Evolutionary conservation across 805 yeast species (phyloP).

Genomic region (Diddensiella transvaalensis): DNA sequence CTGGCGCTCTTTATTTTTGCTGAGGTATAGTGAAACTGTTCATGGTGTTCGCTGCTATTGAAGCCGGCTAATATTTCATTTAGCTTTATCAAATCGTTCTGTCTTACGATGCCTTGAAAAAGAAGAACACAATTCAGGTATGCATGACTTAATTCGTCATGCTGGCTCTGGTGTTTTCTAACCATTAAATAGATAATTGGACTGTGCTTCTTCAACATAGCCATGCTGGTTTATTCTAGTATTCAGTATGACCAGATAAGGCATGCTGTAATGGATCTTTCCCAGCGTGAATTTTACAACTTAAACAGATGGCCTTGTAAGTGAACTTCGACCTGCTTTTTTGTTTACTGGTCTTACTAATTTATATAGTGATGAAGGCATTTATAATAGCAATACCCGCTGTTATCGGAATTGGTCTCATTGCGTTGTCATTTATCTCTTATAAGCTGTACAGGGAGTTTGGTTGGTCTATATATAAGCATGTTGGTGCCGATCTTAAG

Average conservation of each 20-base stretch:
- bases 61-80: background rate
- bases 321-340: background rate
- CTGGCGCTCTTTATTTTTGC: constrained; percentile 49
- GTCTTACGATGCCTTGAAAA: constrained; percentile 38
- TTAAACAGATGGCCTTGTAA: constrained; percentile 18
- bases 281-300: constrained; percentile 15
- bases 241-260: constrained; percentile 43
- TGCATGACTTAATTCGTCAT: constrained; percentile 4
- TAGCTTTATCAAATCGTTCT: constrained; percentile 39
- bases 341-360: constrained; percentile 15
- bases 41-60: background rate
- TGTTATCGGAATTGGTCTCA: constrained; percentile 38
- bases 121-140: constrained; percentile 38
- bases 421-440: constrained; percentile 34
- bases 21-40: constrained; percentile 21
- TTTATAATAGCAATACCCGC: constrained; percentile 43
- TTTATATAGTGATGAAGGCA: constrained; percentile 27
- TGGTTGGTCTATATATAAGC: constrained; percentile 47
- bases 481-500: constrained; percentile 45
- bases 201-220: constrained; percentile 40
- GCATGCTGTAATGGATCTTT: constrained; percentile 25
- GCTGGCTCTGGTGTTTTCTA: constrained; percentile 30
- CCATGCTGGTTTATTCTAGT: constrained; percentile 46
- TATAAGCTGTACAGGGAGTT: constrained; percentile 39
- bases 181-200: constrained; percentile 27